phyloP scores from a whole-genome alignment of 176 grass and related monocot species.

The Avena sativa region DNA sequence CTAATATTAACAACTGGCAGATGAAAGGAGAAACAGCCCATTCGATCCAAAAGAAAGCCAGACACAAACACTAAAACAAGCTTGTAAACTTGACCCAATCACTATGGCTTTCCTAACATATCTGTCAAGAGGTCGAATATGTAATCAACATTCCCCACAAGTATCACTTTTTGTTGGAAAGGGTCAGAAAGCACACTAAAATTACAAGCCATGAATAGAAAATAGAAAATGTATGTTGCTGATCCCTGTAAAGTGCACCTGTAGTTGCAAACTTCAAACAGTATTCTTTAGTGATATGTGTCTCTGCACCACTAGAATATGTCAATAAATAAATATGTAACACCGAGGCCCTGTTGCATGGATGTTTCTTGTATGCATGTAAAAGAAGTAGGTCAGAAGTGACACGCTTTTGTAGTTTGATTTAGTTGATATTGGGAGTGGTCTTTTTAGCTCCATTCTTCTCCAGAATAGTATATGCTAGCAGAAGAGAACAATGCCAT shows the following conservation, averaged over 20 bases:
- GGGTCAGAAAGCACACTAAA: background rate
- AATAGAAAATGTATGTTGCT: background rate
- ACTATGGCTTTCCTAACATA: background rate
- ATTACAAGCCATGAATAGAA: conserved; percentile 4
- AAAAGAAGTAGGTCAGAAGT: background rate
- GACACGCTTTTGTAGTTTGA: background rate
- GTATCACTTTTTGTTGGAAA: background rate
- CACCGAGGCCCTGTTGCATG: background rate
- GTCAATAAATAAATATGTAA: conserved; percentile 12
- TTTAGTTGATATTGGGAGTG: background rate
- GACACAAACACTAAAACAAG: background rate
- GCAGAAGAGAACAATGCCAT: conserved; percentile 10
- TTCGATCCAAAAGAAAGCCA: background rate
- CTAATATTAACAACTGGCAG: background rate
- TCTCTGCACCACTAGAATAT: background rate
- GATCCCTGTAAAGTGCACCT: background rate
- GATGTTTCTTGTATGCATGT: conserved; percentile 13
- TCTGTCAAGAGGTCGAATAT: conserved; percentile 3
- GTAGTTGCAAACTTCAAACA: background rate
- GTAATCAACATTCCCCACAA: background rate
- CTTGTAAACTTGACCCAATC: background rate
- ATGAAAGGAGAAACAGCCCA: background rate
- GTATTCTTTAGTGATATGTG: background rate
- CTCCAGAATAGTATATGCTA: conserved; percentile 3
- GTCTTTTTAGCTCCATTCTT: conserved; percentile 13